phyloP scores from a whole-genome alignment of 306 rosid genomes.

The Boehmeria nivea region DNA sequence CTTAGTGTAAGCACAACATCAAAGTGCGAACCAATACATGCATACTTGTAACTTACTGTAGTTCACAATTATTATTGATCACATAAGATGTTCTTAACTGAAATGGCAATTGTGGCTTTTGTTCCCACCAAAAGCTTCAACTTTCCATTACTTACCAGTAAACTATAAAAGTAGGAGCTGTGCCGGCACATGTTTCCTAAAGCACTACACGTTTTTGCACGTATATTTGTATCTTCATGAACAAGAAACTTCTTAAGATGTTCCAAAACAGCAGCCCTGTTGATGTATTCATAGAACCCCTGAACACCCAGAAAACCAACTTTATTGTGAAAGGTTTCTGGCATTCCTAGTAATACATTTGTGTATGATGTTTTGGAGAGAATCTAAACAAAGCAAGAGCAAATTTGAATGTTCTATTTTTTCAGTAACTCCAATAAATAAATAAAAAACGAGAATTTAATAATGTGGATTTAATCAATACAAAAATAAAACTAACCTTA shows the following conservation, averaged over 20 bases:
- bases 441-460: not conserved
- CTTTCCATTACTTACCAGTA: slow-evolving; percentile 45
- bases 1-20: not conserved
- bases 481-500: slow-evolving; percentile 53
- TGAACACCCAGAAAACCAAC: slow-evolving; percentile 26
- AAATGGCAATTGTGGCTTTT: too few species aligned
- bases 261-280: slow-evolving; percentile 80
- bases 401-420: too few species aligned
- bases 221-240: slow-evolving; percentile 82
- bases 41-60: too few species aligned
- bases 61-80: too few species aligned
- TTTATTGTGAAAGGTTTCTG: too few species aligned
- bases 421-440: too few species aligned
- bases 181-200: slow-evolving; percentile 98
- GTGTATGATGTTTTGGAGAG: too few species aligned
- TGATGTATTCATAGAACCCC: slow-evolving; percentile 77
- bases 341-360: too few species aligned
- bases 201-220: slow-evolving; percentile 96
- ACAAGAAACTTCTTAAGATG: slow-evolving; percentile 64
- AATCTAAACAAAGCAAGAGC: too few species aligned
- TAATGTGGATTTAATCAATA: not conserved
- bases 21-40: not conserved
- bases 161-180: slow-evolving; percentile 66
- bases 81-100: too few species aligned
- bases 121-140: slow-evolving; percentile 7